phyloP scores from a whole-genome alignment of 2,329 filamentous ascomycete genomes.

The Fusarium sp. region DNA sequence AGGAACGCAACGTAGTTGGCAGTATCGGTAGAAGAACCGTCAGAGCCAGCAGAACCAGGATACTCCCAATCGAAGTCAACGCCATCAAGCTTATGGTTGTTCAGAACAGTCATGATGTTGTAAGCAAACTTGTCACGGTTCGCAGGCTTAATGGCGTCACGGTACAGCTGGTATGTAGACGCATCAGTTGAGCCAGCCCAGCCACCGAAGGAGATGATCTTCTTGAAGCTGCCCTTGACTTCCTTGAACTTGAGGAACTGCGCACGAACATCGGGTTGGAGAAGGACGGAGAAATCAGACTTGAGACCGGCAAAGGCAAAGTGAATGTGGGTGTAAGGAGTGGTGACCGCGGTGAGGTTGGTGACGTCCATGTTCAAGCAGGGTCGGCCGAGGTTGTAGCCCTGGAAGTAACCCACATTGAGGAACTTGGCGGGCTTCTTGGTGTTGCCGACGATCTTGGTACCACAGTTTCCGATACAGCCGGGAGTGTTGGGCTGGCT shows the following conservation, averaged over 20 bases:
- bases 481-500: conserved; percentile 37
- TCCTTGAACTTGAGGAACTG: conserved; percentile 46
- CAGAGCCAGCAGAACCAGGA: conserved; percentile 43
- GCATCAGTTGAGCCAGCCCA: conserved; percentile 46
- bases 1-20: conserved; percentile 49
- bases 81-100: conserved; percentile 52
- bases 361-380: conserved; percentile 47
- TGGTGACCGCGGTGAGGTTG: conserved; percentile 28
- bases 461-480: conserved; percentile 48
- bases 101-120: conserved; percentile 52
- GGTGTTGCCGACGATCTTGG: conserved; percentile 43
- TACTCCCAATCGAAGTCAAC: conserved; percentile 61
- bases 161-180: conserved; percentile 41
- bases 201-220: conserved; percentile 49
- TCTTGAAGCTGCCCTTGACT: conserved; percentile 43
- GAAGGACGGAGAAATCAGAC: conserved; percentile 21
- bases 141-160: conserved; percentile 41
- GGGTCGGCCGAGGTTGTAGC: conserved; percentile 41
- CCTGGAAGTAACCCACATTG: conserved; percentile 48
- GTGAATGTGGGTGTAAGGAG: conserved; percentile 46
- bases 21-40: conserved; percentile 44
- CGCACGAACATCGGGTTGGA: conserved; percentile 29
- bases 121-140: conserved; percentile 51
- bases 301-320: conserved; percentile 46
- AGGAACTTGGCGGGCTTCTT: conserved; percentile 39